phyloP scores from a whole-genome alignment of 2,329 filamentous ascomycete species.

The Westerdykella sp. region DNA sequence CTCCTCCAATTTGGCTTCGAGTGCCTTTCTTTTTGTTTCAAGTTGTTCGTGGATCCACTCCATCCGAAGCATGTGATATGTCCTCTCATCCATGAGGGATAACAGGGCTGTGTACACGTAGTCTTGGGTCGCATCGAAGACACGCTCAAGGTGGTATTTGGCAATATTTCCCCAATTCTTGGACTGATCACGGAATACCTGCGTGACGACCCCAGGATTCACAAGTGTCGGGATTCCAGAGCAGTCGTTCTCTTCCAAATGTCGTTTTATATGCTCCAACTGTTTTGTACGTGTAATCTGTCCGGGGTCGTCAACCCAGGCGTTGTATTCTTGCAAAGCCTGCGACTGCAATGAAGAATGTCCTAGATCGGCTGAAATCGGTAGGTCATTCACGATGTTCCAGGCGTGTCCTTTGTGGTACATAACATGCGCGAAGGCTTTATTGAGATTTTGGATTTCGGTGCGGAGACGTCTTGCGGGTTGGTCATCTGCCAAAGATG shows the following conservation, averaged over 20 bases:
- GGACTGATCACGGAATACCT: conserved; percentile 20
- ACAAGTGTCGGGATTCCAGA: conserved; percentile 16
- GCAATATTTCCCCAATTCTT: conserved; percentile 16
- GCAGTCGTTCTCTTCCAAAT: conserved; percentile 14
- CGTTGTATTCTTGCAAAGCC: conserved; percentile 8
- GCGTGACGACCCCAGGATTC: conserved; percentile 18
- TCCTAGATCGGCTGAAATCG: not conserved
- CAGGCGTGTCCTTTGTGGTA: conserved; percentile 22
- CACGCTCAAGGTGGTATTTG: conserved; percentile 10
- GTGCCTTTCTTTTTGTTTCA: conserved; percentile 6
- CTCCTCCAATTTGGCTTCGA: conserved; percentile 18
- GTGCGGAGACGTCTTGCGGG: conserved; percentile 27
- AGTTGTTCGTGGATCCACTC: conserved; percentile 16
- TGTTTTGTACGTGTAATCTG: conserved; percentile 10
- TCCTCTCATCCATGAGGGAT: conserved; percentile 14
- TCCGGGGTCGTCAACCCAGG: conserved; percentile 6
- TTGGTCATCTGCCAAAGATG: conserved; percentile 5
- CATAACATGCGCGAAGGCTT: conserved; percentile 21
- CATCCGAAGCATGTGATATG: conserved; percentile 10
- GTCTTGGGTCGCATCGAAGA: conserved; percentile 13
- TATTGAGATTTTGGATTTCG: conserved; percentile 22
- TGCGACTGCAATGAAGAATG: not conserved
- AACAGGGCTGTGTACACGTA: conserved; percentile 14
- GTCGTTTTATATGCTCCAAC: conserved; percentile 12
- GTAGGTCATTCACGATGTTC: conserved; percentile 9